Evolutionary conservation across 352 stramenopile genomes (phyloP).

Genomic region (Pythium sukuiense): DNA sequence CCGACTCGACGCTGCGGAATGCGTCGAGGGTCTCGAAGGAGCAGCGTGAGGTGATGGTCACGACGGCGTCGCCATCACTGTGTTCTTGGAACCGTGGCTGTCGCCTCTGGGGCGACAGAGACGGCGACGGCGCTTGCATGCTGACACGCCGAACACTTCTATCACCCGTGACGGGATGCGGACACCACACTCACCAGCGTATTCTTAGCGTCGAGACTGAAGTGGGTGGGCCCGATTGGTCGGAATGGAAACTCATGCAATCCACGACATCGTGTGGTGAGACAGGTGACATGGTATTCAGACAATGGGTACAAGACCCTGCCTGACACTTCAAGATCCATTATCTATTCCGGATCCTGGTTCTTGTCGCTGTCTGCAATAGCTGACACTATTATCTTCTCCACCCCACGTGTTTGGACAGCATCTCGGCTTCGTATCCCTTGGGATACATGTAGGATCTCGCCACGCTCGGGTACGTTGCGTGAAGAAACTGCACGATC

Average conservation of each 20-base stretch:
- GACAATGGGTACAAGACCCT: no score
- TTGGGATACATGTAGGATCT: no score
- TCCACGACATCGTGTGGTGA: no score
- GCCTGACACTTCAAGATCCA: no score
- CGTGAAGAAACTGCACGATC: not conserved
- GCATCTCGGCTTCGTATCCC: no score
- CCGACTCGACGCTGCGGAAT: slow-evolving; percentile 34
- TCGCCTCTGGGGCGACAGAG: not conserved
- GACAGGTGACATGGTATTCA: no score
- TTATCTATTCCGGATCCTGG: no score
- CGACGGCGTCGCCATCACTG: not conserved
- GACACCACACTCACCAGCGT: not conserved
- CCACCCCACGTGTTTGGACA: no score
- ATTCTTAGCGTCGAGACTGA: not conserved
- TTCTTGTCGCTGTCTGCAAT: no score
- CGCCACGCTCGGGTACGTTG: not conserved
- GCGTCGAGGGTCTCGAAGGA: slow-evolving; percentile 41
- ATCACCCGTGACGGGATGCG: not conserved
- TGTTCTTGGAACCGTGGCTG: not conserved
- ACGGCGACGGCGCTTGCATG: not conserved
- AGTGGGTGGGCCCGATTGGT: no score
- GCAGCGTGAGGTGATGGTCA: slow-evolving; percentile 34
- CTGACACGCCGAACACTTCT: not conserved
- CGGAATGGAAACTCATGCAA: no score
- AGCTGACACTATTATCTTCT: no score